These are phyloP conservation scores for Pleurozium schreberi DNA, from an alignment of 225 moss, liverwort and hornwort species.

Conservation along the genomic window DNA sequence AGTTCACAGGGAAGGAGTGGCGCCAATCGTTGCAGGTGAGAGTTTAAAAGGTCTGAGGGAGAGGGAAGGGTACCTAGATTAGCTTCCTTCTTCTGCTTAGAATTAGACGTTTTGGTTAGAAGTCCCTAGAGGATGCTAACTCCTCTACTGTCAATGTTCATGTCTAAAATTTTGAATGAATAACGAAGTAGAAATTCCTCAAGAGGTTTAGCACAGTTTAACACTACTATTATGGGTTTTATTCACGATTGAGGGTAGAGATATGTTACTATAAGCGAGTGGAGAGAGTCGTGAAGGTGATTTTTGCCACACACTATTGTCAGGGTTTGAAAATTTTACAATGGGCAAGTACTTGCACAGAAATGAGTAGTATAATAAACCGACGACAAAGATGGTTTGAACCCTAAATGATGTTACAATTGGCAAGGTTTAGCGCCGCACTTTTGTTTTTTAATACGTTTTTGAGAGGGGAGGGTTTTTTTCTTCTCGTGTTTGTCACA, in stretches of 20 bases:
- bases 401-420: too few relatives aligned
- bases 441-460: background rate
- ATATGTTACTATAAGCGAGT: background rate
- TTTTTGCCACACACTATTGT: background rate
- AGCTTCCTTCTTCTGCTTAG: background rate
- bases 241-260: background rate
- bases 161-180: background rate
- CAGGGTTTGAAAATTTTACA: background rate
- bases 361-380: background rate
- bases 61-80: constrained; percentile 22
- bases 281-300: background rate
- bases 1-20: constrained; percentile 49
- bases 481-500: background rate
- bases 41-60: constrained; percentile 16
- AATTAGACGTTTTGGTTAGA: background rate
- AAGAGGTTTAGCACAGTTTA: background rate
- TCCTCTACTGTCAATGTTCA: background rate
- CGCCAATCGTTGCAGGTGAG: constrained; percentile 39
- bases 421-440: background rate
- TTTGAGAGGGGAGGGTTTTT: background rate
- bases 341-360: background rate
- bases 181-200: background rate
- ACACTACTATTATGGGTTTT: background rate
- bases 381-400: background rate
- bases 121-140: too few relatives aligned